Base-by-base conservation (phyloP, 2,329 filamentous ascomycete genomes). In the Dothideomycetes sp. region DNA sequence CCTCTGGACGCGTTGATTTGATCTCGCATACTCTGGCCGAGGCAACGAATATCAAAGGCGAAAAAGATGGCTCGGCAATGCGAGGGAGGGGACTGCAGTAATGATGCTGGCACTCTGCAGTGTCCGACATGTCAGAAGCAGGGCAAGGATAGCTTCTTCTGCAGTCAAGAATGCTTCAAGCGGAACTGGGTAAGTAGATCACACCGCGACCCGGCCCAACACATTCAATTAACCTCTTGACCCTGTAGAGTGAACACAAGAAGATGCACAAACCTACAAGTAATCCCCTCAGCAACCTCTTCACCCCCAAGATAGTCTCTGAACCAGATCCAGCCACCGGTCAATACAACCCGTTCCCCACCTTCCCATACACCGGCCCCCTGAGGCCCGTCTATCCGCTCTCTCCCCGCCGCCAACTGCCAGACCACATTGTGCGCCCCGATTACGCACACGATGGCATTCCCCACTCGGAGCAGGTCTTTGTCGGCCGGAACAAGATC, bases 81-180 rank as follows among this genome's bases (percentile, higher is more conserved):
- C 59, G 70, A 81, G 40, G 84, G 91, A 36, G 70, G 71, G 43
- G 85, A 93, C 61, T 98, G 91, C 70, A 70, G 75, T 31, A 94
- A 95, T 47, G 81, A 89, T 47, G 88, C 88, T 42, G 81, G 85
- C 45, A 71, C 79, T 39, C 68, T 98, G 34, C 88, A 96, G 62
- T 98, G 91, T 63, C 91, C 91, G 40, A 96, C 85, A 36, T 98
- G 91, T 60, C 72, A 95, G 55, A 95, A 94, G 65, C 69, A 88
- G 33, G 84, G 82, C 39, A 81, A 88, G 58, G 85, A 91, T 56
- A 94, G 86, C 67, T 95, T 79, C 65, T 98, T 96, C 68, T 98
- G 91, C 69, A 87, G 87, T 19, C 91, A 98, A 63, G 91, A 96
- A 53, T 98, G 91, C 70, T 98, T 98, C 68, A 96, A 95, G 73